Percentiles rank a stretch among this genome's conserved stretches.
Conservation (phyloP, 352 stramenopile species). For the Pythium sukuiense region DNA sequence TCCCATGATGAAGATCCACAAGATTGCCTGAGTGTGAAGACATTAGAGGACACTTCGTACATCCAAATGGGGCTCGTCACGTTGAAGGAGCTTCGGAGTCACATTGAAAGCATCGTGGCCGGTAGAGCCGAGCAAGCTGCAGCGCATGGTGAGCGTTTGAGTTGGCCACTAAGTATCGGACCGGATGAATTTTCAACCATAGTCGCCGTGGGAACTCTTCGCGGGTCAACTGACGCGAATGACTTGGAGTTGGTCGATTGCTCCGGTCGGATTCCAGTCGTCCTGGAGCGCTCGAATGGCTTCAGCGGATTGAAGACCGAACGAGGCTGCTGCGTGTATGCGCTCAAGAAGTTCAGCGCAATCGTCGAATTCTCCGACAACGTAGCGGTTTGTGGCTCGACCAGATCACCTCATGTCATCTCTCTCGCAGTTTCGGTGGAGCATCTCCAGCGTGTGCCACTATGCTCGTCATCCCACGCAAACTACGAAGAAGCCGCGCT, state of each 20-base stretch:
- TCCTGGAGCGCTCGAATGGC: background rate
- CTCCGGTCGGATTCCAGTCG: slow-evolving; percentile 13
- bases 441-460: slow-evolving; percentile 15
- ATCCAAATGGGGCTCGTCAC: background rate
- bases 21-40: slow-evolving; percentile 11
- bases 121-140: background rate
- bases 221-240: slow-evolving; percentile 15
- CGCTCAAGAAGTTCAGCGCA: slow-evolving; percentile 1
- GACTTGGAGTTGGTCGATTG: slow-evolving; percentile 23
- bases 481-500: background rate
- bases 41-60: background rate
- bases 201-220: slow-evolving; percentile 5
- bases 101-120: background rate
- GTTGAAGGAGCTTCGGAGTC: slow-evolving; percentile 4
- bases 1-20: slow-evolving; percentile 2
- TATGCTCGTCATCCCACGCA: slow-evolving; percentile 9
- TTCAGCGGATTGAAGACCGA: background rate
- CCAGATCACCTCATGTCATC: background rate
- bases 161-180: slow-evolving; percentile 21
- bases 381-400: background rate
- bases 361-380: slow-evolving; percentile 10
- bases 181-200: background rate
- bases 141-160: background rate
- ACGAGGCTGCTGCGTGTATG: slow-evolving; percentile 20
- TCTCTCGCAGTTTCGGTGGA: background rate